These are phyloP conservation scores for Phytophthora sp. DNA, from an alignment of 352 stramenopile genomes.

Conservation along the genomic window DNA sequence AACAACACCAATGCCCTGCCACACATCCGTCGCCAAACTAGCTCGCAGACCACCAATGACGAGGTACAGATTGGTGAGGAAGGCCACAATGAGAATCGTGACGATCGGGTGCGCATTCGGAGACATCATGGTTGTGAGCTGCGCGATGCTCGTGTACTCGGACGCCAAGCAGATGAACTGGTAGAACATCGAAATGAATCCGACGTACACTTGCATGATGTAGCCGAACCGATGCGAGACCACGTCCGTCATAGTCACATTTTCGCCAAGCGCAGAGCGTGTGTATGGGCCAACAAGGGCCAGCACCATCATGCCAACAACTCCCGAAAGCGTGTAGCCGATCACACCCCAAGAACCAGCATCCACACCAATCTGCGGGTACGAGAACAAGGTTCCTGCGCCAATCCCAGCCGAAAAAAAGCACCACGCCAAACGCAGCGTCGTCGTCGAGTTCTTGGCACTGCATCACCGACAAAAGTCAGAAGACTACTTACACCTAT, in stretches of 20 bases:
- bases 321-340: constrained; percentile 65
- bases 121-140: constrained; percentile 48
- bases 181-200: constrained; percentile 66
- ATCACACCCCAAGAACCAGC: constrained; percentile 75
- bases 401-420: constrained; percentile 75
- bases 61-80: constrained; percentile 74
- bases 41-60: constrained; percentile 65
- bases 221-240: constrained; percentile 61
- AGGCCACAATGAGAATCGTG: constrained; percentile 58
- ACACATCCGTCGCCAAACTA: constrained; percentile 68
- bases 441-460: constrained; percentile 63
- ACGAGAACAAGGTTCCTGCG: constrained; percentile 74
- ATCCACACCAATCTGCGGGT: constrained; percentile 67
- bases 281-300: constrained; percentile 52
- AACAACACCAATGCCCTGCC: constrained; percentile 66
- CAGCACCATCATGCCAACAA: constrained; percentile 54
- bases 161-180: constrained; percentile 79
- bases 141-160: constrained; percentile 64
- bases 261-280: constrained; percentile 54
- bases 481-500: neutral
- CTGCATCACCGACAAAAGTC: constrained; percentile 13
- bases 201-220: constrained; percentile 63
- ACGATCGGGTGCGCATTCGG: constrained; percentile 48
- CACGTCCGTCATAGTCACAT: constrained; percentile 71
- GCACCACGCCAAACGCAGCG: constrained; percentile 63